Percentiles rank a stretch among this genome's conserved stretches.
Conservation (phyloP, 2,329 filamentous ascomycete species). For the Colletotrichum siamense region DNA sequence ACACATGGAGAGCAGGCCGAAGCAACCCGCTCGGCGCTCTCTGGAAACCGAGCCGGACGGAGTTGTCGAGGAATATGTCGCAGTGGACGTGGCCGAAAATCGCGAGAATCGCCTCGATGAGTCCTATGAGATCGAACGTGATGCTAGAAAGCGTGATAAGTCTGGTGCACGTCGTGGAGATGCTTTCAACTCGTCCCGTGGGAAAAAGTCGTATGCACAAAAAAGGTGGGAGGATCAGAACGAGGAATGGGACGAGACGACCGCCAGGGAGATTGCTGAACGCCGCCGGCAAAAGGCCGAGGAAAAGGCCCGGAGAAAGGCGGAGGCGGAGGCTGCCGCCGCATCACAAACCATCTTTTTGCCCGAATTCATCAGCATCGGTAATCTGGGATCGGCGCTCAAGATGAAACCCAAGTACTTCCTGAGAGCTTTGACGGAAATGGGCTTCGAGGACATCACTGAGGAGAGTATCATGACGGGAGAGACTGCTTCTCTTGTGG, state of each 20-base stretch:
- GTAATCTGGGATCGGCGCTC: slow-evolving; percentile 78
- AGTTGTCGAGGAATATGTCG: background rate
- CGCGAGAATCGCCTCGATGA: slow-evolving; percentile 8
- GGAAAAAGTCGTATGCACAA: slow-evolving; percentile 5
- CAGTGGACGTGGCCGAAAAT: background rate
- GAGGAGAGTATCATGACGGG: slow-evolving; percentile 87
- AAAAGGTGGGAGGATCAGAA: slow-evolving; percentile 27
- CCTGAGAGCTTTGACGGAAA: slow-evolving; percentile 74
- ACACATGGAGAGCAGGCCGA: background rate
- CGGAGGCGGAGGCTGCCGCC: slow-evolving; percentile 47
- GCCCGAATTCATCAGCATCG: slow-evolving; percentile 91
- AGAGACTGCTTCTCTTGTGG: slow-evolving; percentile 88
- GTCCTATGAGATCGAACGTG: slow-evolving; percentile 19
- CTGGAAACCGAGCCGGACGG: background rate
- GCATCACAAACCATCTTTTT: slow-evolving; percentile 63
- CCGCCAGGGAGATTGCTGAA: slow-evolving; percentile 39
- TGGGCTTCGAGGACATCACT: slow-evolving; percentile 88
- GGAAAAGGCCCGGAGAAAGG: slow-evolving; percentile 45
- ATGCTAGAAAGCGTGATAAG: slow-evolving; percentile 16
- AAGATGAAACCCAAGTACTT: slow-evolving; percentile 76
- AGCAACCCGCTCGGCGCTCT: background rate
- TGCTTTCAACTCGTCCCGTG: background rate
- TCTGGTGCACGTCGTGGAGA: background rate
- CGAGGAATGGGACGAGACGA: slow-evolving; percentile 45
- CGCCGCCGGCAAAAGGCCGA: slow-evolving; percentile 47